These are phyloP conservation scores for Nakaseomyces bracarensis DNA, from an alignment of 1,139 yeast species.

Conservation along the genomic window DNA sequence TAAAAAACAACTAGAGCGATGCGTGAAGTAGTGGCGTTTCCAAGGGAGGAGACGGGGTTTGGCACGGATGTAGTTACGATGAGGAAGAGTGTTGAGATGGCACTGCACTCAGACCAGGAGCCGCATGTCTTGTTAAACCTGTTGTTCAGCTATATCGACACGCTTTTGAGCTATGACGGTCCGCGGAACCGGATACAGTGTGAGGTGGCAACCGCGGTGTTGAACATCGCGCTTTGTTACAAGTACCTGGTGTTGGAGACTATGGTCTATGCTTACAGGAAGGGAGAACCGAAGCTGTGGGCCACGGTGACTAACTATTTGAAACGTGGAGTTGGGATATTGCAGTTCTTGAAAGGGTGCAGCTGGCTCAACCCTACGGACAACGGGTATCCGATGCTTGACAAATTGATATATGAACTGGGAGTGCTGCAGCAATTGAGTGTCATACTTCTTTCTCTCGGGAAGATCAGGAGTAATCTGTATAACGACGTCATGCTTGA, in stretches of 20 bases:
- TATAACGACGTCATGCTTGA: constrained; percentile 23
- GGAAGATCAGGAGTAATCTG: constrained; percentile 23
- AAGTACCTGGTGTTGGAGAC: not conserved
- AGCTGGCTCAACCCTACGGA: not conserved
- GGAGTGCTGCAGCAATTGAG: constrained; percentile 26
- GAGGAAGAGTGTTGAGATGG: not conserved
- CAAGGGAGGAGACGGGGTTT: not conserved
- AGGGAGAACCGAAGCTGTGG: not conserved
- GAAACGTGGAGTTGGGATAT: constrained; percentile 3
- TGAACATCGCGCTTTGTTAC: not conserved
- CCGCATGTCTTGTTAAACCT: not conserved
- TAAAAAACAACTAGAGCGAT: too few relatives aligned
- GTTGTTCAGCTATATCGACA: not conserved
- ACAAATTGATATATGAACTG: constrained; percentile 13
- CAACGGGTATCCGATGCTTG: not conserved
- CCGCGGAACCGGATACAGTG: not conserved
- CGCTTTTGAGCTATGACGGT: not conserved
- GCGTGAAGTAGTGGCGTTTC: not conserved
- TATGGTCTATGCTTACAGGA: constrained; percentile 3
- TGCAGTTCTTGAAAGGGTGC: not conserved
- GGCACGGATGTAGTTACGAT: not conserved
- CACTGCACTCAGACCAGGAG: not conserved
- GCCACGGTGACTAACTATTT: constrained; percentile 1
- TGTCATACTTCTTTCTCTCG: constrained; percentile 22
- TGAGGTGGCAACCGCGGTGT: not conserved